Base-by-base conservation (phyloP, 345 rosid species). In the Brassica nigra region DNA sequence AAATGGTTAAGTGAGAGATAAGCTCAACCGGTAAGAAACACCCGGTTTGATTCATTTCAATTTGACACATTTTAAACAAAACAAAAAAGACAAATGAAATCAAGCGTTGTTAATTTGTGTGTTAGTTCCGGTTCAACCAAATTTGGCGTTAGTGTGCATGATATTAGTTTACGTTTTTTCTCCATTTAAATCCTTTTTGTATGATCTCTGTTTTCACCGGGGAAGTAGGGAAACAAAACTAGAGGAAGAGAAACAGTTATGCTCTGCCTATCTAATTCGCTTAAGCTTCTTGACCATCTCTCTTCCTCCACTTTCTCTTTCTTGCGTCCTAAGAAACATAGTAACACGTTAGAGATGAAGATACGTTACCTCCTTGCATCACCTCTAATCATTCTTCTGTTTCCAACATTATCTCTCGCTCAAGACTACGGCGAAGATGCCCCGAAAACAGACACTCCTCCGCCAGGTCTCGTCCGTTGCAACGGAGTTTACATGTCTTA, bases 401-500 rank as follows among this genome's bases (percentile, higher is more conserved):
- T 79, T n/a, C 75, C 70, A 1, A 68, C 49, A 52, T 68, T 62
- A 15, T 74, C 70, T 34, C 5, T 47, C 8, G 95, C 83, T 47
- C 98, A 93, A 83, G 89, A 86, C 78, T 76, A 84, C 58, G 69
- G 69, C 47, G 77, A 47, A 39, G 83, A 64, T 36, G 69, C 23
- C 5, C 20, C 65, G 16, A 58, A 75, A 27, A 75, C 20, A 82
- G 80, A 3, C 54, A 67, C 28, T 62, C 74, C 88, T 3, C 89
- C 95, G 0, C 95, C 94, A 2, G 96, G 80, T 4, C 75, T 85
- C 55, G 74, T 81, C 9, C 59, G 3, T 12, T 95, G 99, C 75
- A 86, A 89, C 16, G 99, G 99, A 0, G 79, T 95, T 11, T 93
- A 84, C 87, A 61, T 95, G 67, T 63, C 87, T 12, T 95, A 93